Evolutionary conservation across 495 filamentous ascomycete species (phyloP).

Genomic region (Bathelium albidoporum): DNA sequence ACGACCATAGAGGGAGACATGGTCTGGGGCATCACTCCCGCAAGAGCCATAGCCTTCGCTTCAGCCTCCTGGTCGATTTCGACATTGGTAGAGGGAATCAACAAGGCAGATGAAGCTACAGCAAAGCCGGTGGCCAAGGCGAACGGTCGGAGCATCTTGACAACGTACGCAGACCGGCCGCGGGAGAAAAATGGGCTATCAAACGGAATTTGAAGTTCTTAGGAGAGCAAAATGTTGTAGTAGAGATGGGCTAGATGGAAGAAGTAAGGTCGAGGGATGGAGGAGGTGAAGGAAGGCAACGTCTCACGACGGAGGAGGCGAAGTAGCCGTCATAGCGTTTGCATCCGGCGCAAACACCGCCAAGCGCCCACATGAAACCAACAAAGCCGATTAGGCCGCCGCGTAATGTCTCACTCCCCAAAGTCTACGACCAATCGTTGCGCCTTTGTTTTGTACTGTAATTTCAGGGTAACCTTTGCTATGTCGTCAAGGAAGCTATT

Average conservation of each 20-base stretch:
- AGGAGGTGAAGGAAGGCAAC: background rate
- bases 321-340: background rate
- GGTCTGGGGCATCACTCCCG: background rate
- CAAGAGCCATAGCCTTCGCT: background rate
- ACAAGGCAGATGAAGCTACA: slow-evolving; percentile 2
- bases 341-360: background rate
- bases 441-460: background rate
- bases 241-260: background rate
- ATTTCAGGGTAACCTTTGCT: background rate
- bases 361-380: background rate
- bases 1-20: background rate
- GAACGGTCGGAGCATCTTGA: slow-evolving; percentile 5
- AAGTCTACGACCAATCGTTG: too few relatives aligned
- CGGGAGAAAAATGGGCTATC: background rate
- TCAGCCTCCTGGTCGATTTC: background rate
- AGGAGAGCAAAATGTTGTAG: background rate
- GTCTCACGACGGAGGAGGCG: background rate
- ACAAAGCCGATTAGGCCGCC: background rate
- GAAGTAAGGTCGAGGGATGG: background rate
- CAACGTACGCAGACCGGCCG: background rate
- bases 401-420: too few relatives aligned
- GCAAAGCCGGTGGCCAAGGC: slow-evolving; percentile 8
- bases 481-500: slow-evolving; percentile 2
- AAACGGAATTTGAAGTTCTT: background rate
- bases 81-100: slow-evolving; percentile 6